phyloP scores from a whole-genome alignment of 2,329 filamentous ascomycete genomes.

The Pseudocercospora crystallina region DNA sequence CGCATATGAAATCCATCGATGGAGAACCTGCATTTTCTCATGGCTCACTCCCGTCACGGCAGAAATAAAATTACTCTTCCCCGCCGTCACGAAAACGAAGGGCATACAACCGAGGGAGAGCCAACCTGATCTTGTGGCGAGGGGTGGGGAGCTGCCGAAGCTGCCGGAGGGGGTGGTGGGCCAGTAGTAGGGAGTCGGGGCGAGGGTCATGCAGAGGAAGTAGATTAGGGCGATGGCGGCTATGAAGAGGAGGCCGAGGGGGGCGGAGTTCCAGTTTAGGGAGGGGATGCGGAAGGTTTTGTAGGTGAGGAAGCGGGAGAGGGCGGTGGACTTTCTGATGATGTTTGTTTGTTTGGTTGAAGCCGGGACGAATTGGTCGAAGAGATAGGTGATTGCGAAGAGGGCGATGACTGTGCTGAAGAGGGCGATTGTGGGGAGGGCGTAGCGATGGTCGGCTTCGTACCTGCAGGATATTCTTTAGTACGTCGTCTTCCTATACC shows the following conservation, averaged over 20 bases:
- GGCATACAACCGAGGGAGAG: slow-evolving; percentile 54
- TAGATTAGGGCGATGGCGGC: slow-evolving; percentile 43
- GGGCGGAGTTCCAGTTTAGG: slow-evolving; percentile 44
- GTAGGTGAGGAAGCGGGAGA: slow-evolving; percentile 43
- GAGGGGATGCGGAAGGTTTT: slow-evolving; percentile 37
- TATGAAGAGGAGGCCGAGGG: slow-evolving; percentile 46
- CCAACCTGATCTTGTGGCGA: slow-evolving; percentile 54
- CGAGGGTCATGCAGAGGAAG: slow-evolving; percentile 44
- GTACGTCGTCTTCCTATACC: not conserved
- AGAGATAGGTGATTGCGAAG: slow-evolving; percentile 45
- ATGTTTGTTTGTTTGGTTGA: slow-evolving; percentile 1
- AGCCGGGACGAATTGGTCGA: slow-evolving; percentile 30
- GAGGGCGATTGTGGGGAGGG: slow-evolving; percentile 53
- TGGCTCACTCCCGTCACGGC: slow-evolving; percentile 55
- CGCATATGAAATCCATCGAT: slow-evolving; percentile 55
- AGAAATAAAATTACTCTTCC: slow-evolving; percentile 58
- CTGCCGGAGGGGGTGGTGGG: slow-evolving; percentile 16
- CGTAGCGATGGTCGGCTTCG: slow-evolving; percentile 55
- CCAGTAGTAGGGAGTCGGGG: slow-evolving; percentile 53
- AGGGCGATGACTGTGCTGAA: slow-evolving; percentile 50
- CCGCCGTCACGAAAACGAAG: slow-evolving; percentile 43
- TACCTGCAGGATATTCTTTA: slow-evolving; percentile 42
- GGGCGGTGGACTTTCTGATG: slow-evolving; percentile 34
- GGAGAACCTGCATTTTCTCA: slow-evolving; percentile 58
- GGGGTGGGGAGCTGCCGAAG: slow-evolving; percentile 54